Conservation (phyloP, 768 basidiomycete species). For the Pleurotus ostreatus region DNA sequence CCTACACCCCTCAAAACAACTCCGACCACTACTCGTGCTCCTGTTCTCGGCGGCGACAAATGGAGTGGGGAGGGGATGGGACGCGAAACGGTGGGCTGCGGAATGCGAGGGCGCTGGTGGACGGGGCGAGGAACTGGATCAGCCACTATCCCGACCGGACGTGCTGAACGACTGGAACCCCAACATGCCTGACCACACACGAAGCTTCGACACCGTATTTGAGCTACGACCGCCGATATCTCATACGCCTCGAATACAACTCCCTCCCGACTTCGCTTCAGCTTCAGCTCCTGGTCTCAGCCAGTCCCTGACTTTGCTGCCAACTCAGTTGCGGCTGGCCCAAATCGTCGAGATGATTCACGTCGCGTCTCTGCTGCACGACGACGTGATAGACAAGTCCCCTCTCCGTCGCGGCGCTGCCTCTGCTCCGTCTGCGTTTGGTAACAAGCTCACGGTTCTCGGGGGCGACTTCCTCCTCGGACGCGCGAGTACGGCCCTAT, state of each 20-base stretch:
- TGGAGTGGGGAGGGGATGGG: constrained; percentile 71
- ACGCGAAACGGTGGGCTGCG: constrained; percentile 55
- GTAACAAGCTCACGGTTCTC: constrained; percentile 91
- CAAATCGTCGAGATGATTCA: constrained; percentile 99
- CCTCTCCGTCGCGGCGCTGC: constrained; percentile 56
- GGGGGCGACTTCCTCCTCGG: constrained; percentile 96
- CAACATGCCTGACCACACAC: constrained; percentile 72
- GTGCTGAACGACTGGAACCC: constrained; percentile 93
- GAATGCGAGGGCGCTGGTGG: constrained; percentile 52
- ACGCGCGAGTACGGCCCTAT: constrained; percentile 82
- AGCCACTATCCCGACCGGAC: constrained; percentile 72
- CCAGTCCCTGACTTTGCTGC: constrained; percentile 51
- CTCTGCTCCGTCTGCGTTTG: constrained; percentile 66
- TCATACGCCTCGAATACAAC: constrained; percentile 26
- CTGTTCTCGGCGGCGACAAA: constrained; percentile 92
- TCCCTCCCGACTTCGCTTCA: constrained; percentile 18
- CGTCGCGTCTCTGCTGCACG: constrained; percentile 89
- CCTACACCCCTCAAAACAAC: constrained; percentile 81
- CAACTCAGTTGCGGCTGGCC: constrained; percentile 88
- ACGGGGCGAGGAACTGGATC: constrained; percentile 59
- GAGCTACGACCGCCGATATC: constrained; percentile 38
- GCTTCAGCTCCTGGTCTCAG: constrained; percentile 17
- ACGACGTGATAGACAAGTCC: constrained; percentile 80
- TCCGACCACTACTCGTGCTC: constrained; percentile 85
- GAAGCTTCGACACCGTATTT: constrained; percentile 62